phyloP scores from a whole-genome alignment of 192 early-diverging fungal genomes.

The Geranomyces variabilis region DNA sequence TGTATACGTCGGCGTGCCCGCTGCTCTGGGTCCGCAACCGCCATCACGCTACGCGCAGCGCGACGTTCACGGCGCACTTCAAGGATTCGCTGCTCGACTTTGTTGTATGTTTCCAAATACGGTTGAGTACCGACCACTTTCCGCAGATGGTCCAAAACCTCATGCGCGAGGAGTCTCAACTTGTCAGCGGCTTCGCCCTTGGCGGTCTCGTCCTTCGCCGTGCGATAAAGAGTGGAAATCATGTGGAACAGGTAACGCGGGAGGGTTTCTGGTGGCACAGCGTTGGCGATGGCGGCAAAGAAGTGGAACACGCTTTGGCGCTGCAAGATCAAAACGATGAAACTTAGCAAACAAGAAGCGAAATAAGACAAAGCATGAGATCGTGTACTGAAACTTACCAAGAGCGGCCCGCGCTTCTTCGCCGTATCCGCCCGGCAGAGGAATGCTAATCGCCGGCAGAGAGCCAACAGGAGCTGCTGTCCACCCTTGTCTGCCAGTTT shows the following conservation, averaged over 20 bases:
- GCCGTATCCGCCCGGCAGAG: slow-evolving; percentile 63
- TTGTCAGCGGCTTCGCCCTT: slow-evolving; percentile 69
- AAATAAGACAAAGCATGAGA: too few species aligned
- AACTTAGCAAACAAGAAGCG: neutral
- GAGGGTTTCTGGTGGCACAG: slow-evolving; percentile 61
- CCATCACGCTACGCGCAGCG: slow-evolving; percentile 60
- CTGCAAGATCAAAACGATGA: slow-evolving; percentile 45
- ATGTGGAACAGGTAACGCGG: slow-evolving; percentile 71
- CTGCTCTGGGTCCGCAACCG: slow-evolving; percentile 75
- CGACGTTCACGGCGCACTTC: slow-evolving; percentile 67
- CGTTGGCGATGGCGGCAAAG: slow-evolving; percentile 83
- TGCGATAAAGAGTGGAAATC: slow-evolving; percentile 79
- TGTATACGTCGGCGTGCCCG: slow-evolving; percentile 69
- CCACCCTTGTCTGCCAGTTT: slow-evolving; percentile 5
- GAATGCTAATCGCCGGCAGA: slow-evolving; percentile 67
- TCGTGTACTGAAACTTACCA: slow-evolving; percentile 23
- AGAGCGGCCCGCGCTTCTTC: slow-evolving; percentile 40
- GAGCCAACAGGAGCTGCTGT: slow-evolving; percentile 35
- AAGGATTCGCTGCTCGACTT: slow-evolving; percentile 66
- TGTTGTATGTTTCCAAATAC: slow-evolving; percentile 70
- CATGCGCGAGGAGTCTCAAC: slow-evolving; percentile 74
- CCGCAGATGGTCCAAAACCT: slow-evolving; percentile 78
- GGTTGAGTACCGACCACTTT: slow-evolving; percentile 72
- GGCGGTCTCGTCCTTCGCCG: slow-evolving; percentile 70
- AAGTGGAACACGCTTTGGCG: slow-evolving; percentile 84